A percentile compares a stretch with the other conserved stretches of the same genome.
phyloP scores from a whole-genome alignment of 192 early-diverging fungal species.

The Mycoemilia scoparia region DNA sequence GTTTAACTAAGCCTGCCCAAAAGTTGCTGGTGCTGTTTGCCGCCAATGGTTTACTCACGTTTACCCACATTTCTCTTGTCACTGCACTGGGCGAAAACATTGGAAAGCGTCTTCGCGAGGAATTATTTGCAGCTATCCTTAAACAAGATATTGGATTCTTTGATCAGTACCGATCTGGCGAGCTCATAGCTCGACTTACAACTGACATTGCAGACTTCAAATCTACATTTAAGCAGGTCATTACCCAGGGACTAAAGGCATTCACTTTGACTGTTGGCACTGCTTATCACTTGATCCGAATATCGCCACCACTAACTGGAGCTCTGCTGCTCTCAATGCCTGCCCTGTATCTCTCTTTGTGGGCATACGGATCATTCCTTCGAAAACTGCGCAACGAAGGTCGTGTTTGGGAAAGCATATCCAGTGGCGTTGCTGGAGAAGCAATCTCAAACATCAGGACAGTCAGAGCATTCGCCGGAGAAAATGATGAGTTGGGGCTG shows the following conservation, averaged over 20 bases:
- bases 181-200: slow-evolving; percentile 31
- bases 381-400: slow-evolving; percentile 24
- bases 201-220: slow-evolving; percentile 41
- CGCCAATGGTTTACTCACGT: slow-evolving; percentile 38
- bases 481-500: slow-evolving; percentile 29
- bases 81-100: slow-evolving; percentile 40
- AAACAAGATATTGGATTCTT: slow-evolving; percentile 44
- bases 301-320: slow-evolving; percentile 33
- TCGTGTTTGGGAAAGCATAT: slow-evolving; percentile 26
- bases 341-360: slow-evolving; percentile 25
- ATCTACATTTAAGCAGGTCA: slow-evolving; percentile 37
- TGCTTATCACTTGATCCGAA: slow-evolving; percentile 28
- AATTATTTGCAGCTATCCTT: slow-evolving; percentile 31
- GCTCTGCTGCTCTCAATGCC: slow-evolving; percentile 34
- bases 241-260: slow-evolving; percentile 39
- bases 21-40: slow-evolving; percentile 34
- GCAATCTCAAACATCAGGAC: slow-evolving; percentile 38
- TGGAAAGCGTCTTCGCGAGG: slow-evolving; percentile 27
- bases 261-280: slow-evolving; percentile 34
- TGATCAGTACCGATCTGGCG: slow-evolving; percentile 32
- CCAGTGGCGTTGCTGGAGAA: slow-evolving; percentile 36
- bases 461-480: slow-evolving; percentile 39
- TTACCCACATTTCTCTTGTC: slow-evolving; percentile 42
- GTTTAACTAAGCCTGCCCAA: slow-evolving; percentile 25
- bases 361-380: slow-evolving; percentile 35